Conservation (phyloP, 192 early-diverging fungal species). For the Entomortierella parvispora region DNA sequence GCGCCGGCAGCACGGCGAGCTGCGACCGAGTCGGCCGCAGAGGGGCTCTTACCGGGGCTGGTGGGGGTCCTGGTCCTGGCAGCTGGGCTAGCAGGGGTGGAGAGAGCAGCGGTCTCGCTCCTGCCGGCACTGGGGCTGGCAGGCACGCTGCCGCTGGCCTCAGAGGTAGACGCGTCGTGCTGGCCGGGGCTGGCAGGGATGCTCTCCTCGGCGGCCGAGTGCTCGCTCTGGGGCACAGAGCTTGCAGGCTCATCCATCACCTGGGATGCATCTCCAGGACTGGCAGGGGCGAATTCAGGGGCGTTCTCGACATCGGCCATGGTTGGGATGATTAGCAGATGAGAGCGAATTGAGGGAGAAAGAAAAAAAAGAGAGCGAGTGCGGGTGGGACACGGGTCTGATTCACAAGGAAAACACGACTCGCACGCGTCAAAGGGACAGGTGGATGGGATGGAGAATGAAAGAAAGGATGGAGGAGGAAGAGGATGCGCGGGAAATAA, state of each 20-base stretch:
- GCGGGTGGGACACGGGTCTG: not conserved
- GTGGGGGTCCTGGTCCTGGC: slow-evolving; percentile 4
- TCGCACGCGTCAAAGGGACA: no score
- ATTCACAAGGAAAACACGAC: not conserved
- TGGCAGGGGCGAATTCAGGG: slow-evolving; percentile 29
- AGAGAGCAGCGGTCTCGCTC: not conserved
- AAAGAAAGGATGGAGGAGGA: slow-evolving; percentile 15
- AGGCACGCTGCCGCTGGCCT: no score
- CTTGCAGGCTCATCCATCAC: slow-evolving; percentile 13
- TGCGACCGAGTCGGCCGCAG: slow-evolving; percentile 5
- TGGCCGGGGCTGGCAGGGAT: not conserved
- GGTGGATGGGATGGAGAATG: not conserved
- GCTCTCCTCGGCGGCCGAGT: not conserved
- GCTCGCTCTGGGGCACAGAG: not conserved
- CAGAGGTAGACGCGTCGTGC: not conserved
- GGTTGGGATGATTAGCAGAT: not conserved
- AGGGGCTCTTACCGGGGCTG: slow-evolving; percentile 21
- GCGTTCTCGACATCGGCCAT: slow-evolving; percentile 50
- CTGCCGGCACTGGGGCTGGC: slow-evolving; percentile 4
- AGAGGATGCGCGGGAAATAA: not conserved
- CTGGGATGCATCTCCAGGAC: slow-evolving; percentile 9
- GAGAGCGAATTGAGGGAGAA: not conserved
- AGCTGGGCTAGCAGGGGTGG: not conserved
- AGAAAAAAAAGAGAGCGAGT: not conserved
- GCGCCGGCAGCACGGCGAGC: slow-evolving; percentile 17